Percentiles rank a stretch among this genome's conserved stretches.
phyloP scores from a whole-genome alignment of 2,329 filamentous ascomycete genomes.

The Fusarium falciforme region DNA sequence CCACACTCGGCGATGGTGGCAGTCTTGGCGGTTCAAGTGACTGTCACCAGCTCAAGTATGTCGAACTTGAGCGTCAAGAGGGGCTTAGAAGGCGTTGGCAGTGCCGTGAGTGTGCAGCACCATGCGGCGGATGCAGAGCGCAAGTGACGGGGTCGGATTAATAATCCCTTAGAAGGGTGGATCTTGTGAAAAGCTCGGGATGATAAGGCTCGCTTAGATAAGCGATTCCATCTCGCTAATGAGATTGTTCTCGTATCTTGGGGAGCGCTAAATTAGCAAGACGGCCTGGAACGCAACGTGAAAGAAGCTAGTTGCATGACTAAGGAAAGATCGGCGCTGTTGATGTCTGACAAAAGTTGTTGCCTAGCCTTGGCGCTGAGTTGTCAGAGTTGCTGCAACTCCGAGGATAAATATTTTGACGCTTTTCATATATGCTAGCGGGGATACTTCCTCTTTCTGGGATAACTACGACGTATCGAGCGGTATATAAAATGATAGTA shows the following conservation, averaged over 20 bases:
- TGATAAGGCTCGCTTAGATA: neutral
- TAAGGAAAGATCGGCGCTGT: neutral
- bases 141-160: neutral
- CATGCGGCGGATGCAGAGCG: neutral
- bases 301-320: neutral
- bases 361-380: neutral
- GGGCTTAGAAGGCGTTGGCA: neutral
- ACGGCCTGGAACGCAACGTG: neutral
- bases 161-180: neutral
- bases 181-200: neutral
- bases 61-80: neutral
- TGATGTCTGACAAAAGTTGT: neutral
- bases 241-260: neutral
- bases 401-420: neutral
- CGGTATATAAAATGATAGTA: neutral
- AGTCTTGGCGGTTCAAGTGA: neutral
- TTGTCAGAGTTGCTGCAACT: neutral
- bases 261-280: neutral
- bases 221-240: neutral
- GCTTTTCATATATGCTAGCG: neutral
- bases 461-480: neutral
- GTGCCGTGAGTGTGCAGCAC: neutral
- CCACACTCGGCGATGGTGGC: neutral
- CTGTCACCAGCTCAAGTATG: neutral
- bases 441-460: neutral